Base-by-base conservation (phyloP, 169 alveolate species). In the Eimeria maxima region DNA sequence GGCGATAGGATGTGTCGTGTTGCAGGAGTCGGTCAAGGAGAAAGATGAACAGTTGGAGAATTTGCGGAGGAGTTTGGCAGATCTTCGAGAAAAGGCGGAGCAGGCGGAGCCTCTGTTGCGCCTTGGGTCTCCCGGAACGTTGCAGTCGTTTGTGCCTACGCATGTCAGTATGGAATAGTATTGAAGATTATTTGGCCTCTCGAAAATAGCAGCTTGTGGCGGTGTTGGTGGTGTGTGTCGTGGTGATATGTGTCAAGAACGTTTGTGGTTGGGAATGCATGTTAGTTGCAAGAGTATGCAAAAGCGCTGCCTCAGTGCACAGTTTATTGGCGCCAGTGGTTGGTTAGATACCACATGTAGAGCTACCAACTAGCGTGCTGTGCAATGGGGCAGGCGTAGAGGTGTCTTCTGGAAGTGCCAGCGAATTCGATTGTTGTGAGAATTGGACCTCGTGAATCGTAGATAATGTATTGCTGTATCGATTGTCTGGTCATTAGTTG, bases 1-100 rank as follows among this genome's bases (percentile, higher is more conserved):
- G 1, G 13, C 53, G 11, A 53, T 71, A n/a, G 81, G 81, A 38
- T 71, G 81, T 71, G 81, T 33, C 29, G 81, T 0, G 10, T 45
- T 78, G 65, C 67, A 78, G 89, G 89, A 78, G 44, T 44, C 89
- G 22, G 92, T 24, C 13, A 83, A 55, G 92, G 92, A 83, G 92
- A 78, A 78, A 20, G 92, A 83, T 53, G 92, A 33, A 42, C 74
- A 83, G 57, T 16, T 83, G 92, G 74, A 83, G 50, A 83, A 55
- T 57, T 57, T 83, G 92, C 92, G 74, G 92, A 83, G 67, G 92
- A 47, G 55, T 53, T 29, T 83, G 74, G 92, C 74, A 55, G 74
- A 53, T 27, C 92, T 55, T 83, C 74, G 67, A 14, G 92, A 83
- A 8, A 83, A 83, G 92, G 92, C 73, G 76, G 92, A 83, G 38